These are phyloP conservation scores for Fusarium sp. DNA, from an alignment of 2,329 filamentous ascomycete species.

Conservation along the genomic window DNA sequence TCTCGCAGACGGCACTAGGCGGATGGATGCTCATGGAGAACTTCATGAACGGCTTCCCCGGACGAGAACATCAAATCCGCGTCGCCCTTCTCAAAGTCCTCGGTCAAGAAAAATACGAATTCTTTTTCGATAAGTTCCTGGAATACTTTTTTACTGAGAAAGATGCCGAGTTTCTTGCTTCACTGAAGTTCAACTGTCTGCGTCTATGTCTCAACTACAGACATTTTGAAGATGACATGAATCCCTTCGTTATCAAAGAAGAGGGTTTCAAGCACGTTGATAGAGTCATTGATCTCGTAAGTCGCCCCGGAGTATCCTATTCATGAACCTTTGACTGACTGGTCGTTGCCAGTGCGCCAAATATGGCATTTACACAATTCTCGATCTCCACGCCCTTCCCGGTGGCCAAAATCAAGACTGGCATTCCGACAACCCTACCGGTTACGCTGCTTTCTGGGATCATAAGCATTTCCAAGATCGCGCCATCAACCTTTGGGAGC, in stretches of 20 bases:
- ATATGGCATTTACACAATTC: slow-evolving; percentile 57
- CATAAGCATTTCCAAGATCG: slow-evolving; percentile 59
- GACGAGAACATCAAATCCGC: slow-evolving; percentile 66
- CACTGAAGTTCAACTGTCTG: slow-evolving; percentile 66
- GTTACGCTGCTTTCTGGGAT: slow-evolving; percentile 59
- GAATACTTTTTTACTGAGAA: slow-evolving; percentile 68
- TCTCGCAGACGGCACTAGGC: slow-evolving; percentile 40
- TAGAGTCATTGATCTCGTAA: slow-evolving; percentile 56
- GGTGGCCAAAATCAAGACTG: slow-evolving; percentile 62
- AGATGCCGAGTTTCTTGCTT: slow-evolving; percentile 68
- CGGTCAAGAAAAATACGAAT: slow-evolving; percentile 67
- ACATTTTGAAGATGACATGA: slow-evolving; percentile 65
- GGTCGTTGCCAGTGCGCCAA: slow-evolving; percentile 52
- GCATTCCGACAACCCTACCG: slow-evolving; percentile 55
- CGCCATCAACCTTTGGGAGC: slow-evolving; percentile 56
- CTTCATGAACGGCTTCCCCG: slow-evolving; percentile 71
- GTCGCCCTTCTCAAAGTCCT: slow-evolving; percentile 64
- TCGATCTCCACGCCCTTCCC: slow-evolving; percentile 58
- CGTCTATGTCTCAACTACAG: slow-evolving; percentile 70
- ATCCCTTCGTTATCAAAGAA: slow-evolving; percentile 60
- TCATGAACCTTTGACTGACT: no score
- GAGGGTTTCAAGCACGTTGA: slow-evolving; percentile 64
- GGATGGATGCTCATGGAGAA: slow-evolving; percentile 64
- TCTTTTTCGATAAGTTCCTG: slow-evolving; percentile 69
- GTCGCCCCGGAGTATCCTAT: no score